A percentile compares a stretch with the other conserved stretches of the same genome.
These are phyloP conservation scores for Periconia sp. DNA, from an alignment of 2,329 filamentous ascomycete genomes.

Conservation along the genomic window DNA sequence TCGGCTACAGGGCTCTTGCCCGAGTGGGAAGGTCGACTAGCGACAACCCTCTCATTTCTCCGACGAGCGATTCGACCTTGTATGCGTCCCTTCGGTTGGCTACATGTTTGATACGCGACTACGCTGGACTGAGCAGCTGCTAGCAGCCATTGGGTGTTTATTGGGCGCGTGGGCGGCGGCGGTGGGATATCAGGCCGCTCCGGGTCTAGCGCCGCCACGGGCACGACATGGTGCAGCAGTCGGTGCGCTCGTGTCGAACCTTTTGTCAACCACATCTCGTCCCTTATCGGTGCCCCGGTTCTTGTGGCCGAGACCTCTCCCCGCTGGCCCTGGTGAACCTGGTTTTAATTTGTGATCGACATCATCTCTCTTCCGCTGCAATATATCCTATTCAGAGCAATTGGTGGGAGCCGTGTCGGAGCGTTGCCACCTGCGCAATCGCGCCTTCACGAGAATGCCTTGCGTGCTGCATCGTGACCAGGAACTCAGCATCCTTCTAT, in stretches of 20 bases:
- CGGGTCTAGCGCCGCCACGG: no score
- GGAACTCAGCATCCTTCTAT: no score
- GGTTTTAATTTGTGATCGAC: conserved; percentile 4
- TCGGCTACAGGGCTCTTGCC: no score
- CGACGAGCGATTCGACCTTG: background rate
- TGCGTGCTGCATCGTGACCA: no score
- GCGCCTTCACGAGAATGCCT: conserved; percentile 9
- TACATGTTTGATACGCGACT: conserved; percentile 3
- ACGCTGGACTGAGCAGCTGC: conserved; percentile 2
- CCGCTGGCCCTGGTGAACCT: background rate
- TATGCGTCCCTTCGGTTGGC: conserved; percentile 5
- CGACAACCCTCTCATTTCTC: no score
- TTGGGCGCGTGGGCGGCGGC: no score
- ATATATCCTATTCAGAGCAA: conserved; percentile 10
- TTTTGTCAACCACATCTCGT: conserved; percentile 7
- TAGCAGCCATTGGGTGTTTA: no score
- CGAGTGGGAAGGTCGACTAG: no score
- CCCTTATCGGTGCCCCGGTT: conserved; percentile 6
- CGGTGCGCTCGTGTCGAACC: conserved; percentile 3
- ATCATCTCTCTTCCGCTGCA: background rate
- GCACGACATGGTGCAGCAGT: no score
- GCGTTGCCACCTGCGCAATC: conserved; percentile 13
- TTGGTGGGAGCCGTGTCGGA: conserved; percentile 7
- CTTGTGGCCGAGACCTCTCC: background rate
- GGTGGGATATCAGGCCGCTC: no score